Percentiles rank a stretch among this genome's conserved stretches.
Conservation (phyloP, 305 asterid genomes). For the Withania somnifera region DNA sequence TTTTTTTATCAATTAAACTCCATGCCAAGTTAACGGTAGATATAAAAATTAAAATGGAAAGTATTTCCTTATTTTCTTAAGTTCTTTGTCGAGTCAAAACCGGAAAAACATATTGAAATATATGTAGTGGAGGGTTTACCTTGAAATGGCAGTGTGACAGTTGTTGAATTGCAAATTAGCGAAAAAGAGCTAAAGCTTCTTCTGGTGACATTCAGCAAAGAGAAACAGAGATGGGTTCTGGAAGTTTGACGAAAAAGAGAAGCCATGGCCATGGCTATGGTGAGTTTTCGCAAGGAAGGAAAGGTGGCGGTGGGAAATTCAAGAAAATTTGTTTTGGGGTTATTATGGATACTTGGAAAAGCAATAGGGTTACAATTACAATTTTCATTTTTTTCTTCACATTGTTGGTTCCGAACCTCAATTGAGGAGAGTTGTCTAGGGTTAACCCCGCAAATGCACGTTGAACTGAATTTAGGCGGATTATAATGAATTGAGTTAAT, state of each 20-base stretch:
- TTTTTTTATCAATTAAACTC: no score
- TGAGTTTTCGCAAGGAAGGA: neutral
- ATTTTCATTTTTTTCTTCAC: neutral
- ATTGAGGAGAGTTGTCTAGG: no score
- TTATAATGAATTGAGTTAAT: no score
- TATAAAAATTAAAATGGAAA: no score
- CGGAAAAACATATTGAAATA: no score
- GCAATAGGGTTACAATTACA: neutral
- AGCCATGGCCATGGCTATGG: slow-evolving; percentile 18
- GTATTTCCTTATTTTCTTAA: no score
- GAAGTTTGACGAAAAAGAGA: slow-evolving; percentile 23
- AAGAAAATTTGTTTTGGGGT: neutral
- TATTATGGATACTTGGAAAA: neutral
- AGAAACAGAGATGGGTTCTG: slow-evolving; percentile 14
- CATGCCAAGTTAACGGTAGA: no score
- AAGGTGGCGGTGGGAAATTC: neutral
- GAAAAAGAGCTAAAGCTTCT: slow-evolving; percentile 10
- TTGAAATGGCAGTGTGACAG: slow-evolving; percentile 21
- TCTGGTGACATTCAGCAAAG: slow-evolving; percentile 4
- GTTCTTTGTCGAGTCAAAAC: no score
- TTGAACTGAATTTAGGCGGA: no score
- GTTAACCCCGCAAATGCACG: no score
- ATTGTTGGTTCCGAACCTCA: no score
- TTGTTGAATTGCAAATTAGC: slow-evolving; percentile 14
- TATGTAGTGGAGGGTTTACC: slow-evolving; percentile 16